Evolutionary conservation across 306 rosid species (phyloP), one percentile per base, ranked within the genome.

Genomic region (Parietaria judaica): DNA sequence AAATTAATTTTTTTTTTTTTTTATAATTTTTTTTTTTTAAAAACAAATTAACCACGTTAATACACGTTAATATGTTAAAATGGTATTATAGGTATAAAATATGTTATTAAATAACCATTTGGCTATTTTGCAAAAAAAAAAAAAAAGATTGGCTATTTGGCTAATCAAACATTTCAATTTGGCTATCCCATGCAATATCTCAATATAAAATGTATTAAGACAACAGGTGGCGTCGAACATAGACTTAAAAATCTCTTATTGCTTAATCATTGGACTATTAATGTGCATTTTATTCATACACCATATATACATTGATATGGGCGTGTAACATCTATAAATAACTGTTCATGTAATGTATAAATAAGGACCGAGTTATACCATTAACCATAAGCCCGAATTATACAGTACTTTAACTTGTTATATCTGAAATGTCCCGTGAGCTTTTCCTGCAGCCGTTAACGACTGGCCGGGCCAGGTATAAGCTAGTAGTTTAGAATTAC

Each of bases 391-490:
- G 52, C 41, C 67, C 9, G 65, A 70, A 57, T 60, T 72, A 77
- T 65, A 67, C 65, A 67, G 65, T 50, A 60, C 70, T 46, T 63
- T 74, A 65, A 17, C 66, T 67, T 63, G 67, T 63, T 69, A 41
- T 5, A 63, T 71, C 50, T 39, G 31, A 23, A 50, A 56, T 65
- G 76, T 60, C 67, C 54, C 58, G 54, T 44, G 56, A 75, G 62
- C 37, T 60, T 60, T 39, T 54, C 63, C 69, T 75, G 64, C 71
- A 69, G 68, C 81, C 84, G 59, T 63, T 59, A 68, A 72, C 74
- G 65, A 13, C 63, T 47, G 56, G 51, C 31, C 31, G 31, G 48
- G 59, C 76, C 61, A 83, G 89, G 95, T 83, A 77, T 59, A 61
- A 54, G 46, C 53, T 14, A 35, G 47, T 36, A 16, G 53, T 54